Conservation (phyloP, 306 rosid species). For the Malus sylvestris region DNA sequence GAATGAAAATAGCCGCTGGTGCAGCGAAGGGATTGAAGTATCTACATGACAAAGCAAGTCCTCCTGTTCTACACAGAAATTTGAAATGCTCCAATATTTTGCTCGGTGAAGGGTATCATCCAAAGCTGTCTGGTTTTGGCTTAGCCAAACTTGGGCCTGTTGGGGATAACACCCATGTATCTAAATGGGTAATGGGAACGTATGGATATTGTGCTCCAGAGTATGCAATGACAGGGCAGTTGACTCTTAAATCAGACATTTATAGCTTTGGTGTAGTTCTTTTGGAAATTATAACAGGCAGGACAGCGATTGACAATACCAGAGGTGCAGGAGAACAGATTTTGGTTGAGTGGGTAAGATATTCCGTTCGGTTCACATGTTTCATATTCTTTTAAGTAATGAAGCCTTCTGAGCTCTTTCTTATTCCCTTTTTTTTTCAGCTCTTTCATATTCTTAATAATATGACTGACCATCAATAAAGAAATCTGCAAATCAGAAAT, state of each 20-base stretch:
- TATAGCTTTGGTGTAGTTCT: slow-evolving; percentile 96
- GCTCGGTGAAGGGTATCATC: slow-evolving; percentile 77
- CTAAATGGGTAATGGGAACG: too few relatives aligned
- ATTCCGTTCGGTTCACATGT: not conserved
- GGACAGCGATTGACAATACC: slow-evolving; percentile 77
- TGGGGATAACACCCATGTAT: slow-evolving; percentile 48
- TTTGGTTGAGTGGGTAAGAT: slow-evolving; percentile 92
- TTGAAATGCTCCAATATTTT: slow-evolving; percentile 88
- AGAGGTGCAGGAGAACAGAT: slow-evolving; percentile 79
- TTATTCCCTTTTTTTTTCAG: not conserved
- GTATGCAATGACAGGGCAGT: slow-evolving; percentile 89
- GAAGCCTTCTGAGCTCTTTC: not conserved
- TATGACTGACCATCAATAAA: not conserved
- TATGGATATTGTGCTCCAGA: slow-evolving; percentile 88
- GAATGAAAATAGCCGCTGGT: slow-evolving; percentile 93
- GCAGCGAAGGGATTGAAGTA: slow-evolving; percentile 85
- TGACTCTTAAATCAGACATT: slow-evolving; percentile 89
- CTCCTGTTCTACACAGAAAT: slow-evolving; percentile 96
- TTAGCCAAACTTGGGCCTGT: slow-evolving; percentile 95
- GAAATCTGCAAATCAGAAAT: not conserved
- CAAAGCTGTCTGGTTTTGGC: slow-evolving; percentile 90
- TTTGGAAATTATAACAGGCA: slow-evolving; percentile 85
- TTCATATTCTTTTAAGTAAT: not conserved
- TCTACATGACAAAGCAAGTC: slow-evolving; percentile 85
- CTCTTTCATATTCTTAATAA: not conserved